Evolutionary conservation across 164 flowering plant genomes (phyloP).

Genomic region (Vitis cinerea): DNA sequence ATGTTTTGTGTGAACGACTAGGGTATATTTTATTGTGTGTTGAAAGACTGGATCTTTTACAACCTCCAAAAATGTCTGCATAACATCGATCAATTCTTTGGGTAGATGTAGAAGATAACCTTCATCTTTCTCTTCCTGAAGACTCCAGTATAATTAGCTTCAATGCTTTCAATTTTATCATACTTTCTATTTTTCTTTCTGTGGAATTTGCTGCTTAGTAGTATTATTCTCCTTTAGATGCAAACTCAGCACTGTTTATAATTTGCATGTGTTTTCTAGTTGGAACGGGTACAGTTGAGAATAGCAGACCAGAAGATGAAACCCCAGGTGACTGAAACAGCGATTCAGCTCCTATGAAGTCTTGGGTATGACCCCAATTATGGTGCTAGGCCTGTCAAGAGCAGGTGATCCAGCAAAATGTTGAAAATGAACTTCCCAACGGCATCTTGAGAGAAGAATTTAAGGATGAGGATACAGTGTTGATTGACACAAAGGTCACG

Average conservation of each 20-base stretch:
- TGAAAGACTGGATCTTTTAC: too few species aligned
- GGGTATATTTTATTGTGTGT: too few species aligned
- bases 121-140: too few species aligned
- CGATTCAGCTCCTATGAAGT: slow-evolving; percentile 68
- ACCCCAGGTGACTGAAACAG: slow-evolving; percentile 67
- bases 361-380: slow-evolving; percentile 96
- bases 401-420: slow-evolving; percentile 87
- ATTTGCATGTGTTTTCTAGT: slow-evolving; percentile 36
- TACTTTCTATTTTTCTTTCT: neutral
- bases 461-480: slow-evolving; percentile 79
- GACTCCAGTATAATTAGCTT: too few species aligned
- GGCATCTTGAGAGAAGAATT: slow-evolving; percentile 92
- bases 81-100: too few species aligned
- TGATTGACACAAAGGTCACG: slow-evolving; percentile 79
- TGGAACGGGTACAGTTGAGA: slow-evolving; percentile 86
- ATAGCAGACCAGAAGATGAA: slow-evolving; percentile 78
- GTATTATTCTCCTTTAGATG: neutral
- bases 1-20: too few species aligned
- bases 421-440: slow-evolving; percentile 92
- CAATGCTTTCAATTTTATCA: too few species aligned
- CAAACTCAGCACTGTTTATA: neutral
- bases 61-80: too few species aligned
- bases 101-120: too few species aligned
- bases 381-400: slow-evolving; percentile 93
- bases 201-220: neutral